Percentiles rank a stretch among this genome's conserved stretches.
phyloP scores from a whole-genome alignment of 2,329 filamentous ascomycete genomes.

The Venturia effusa region DNA sequence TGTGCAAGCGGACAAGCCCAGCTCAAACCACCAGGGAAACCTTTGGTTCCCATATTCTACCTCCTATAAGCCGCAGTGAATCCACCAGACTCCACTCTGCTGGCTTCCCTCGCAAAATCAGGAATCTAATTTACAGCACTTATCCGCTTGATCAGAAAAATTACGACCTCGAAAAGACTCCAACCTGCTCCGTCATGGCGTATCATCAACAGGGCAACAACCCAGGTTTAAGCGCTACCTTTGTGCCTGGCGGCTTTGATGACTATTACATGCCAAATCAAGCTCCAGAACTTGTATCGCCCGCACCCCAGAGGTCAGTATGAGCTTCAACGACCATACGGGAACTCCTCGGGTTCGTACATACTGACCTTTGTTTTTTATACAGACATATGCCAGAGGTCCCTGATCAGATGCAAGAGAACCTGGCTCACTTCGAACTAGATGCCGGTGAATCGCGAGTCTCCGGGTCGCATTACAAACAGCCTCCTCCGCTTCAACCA shows the following conservation, averaged over 20 bases:
- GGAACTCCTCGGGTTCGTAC: neutral
- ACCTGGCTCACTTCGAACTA: conserved; percentile 80
- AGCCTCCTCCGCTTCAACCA: conserved; percentile 13
- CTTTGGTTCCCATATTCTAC: neutral
- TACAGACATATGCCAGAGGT: conserved; percentile 86
- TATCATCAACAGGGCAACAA: conserved; percentile 8
- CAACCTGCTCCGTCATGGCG: conserved; percentile 3
- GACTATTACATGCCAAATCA: conserved; percentile 52
- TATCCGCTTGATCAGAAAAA: neutral
- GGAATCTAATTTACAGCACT: neutral
- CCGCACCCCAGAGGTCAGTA: conserved; percentile 55
- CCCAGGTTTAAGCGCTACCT: conserved; percentile 45
- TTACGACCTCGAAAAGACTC: neutral
- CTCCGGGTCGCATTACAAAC: conserved; percentile 17
- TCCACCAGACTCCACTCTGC: neutral
- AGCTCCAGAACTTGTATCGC: conserved; percentile 54
- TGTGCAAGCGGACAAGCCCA: neutral
- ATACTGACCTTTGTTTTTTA: conserved; percentile 12
- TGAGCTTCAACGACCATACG: conserved; percentile 5
- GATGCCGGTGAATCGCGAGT: conserved; percentile 48
- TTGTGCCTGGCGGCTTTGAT: conserved; percentile 56
- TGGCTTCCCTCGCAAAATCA: neutral
- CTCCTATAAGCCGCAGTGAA: neutral
- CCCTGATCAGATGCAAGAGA: conserved; percentile 92
- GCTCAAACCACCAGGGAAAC: neutral